Evolutionary conservation across 1,139 yeast species (phyloP).

Genomic region (Candida frijolesensis): DNA sequence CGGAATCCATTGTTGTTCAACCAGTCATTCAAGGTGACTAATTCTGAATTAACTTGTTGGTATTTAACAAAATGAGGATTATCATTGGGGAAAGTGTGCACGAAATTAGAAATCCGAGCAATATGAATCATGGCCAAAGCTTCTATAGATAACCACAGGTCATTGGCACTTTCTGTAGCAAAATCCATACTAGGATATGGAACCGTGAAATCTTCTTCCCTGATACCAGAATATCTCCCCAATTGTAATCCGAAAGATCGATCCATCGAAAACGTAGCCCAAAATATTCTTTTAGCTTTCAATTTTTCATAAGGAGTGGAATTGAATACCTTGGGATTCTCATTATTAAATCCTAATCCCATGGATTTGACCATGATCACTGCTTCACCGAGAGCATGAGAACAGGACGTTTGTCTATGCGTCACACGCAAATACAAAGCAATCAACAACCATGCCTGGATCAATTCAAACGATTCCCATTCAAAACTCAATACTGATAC

Average conservation of each 20-base stretch:
- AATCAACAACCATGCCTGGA: slow-evolving; percentile 63
- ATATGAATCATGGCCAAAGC: slow-evolving; percentile 51
- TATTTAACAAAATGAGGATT: slow-evolving; percentile 31
- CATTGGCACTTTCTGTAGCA: slow-evolving; percentile 33
- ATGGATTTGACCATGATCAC: slow-evolving; percentile 56
- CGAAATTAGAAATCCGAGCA: slow-evolving; percentile 39
- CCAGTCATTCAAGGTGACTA: slow-evolving; percentile 35
- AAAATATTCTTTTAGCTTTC: slow-evolving; percentile 57
- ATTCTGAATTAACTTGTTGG: slow-evolving; percentile 38
- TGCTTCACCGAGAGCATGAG: slow-evolving; percentile 57
- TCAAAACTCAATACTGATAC: slow-evolving; percentile 56
- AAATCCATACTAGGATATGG: slow-evolving; percentile 38
- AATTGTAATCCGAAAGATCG: slow-evolving; percentile 55
- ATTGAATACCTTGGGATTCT: slow-evolving; percentile 17
- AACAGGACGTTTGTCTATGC: slow-evolving; percentile 60
- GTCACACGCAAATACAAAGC: slow-evolving; percentile 55
- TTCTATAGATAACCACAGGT: slow-evolving; percentile 57
- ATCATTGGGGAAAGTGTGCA: slow-evolving; percentile 33
- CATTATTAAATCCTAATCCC: slow-evolving; percentile 47
- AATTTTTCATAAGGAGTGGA: slow-evolving; percentile 48
- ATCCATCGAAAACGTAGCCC: slow-evolving; percentile 61
- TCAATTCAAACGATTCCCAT: slow-evolving; percentile 68
- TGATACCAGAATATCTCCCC: slow-evolving; percentile 51
- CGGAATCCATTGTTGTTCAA: slow-evolving; percentile 39
- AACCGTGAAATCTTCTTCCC: slow-evolving; percentile 36